These are phyloP conservation scores for Lobulomyces angularis DNA, from an alignment of 192 early-diverging fungal genomes.

Conservation along the genomic window DNA sequence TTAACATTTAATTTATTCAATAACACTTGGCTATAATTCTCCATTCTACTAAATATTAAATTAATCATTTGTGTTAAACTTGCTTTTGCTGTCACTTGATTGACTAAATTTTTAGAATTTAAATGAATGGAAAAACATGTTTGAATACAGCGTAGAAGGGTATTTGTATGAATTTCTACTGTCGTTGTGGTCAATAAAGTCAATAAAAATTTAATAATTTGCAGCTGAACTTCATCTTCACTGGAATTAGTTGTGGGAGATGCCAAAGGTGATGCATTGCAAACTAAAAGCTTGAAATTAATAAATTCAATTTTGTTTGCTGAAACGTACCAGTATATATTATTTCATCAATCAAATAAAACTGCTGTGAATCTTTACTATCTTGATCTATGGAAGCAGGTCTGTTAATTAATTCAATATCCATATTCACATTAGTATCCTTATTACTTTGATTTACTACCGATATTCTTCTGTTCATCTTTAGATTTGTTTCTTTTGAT, in stretches of 20 bases:
- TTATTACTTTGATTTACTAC: too few species aligned
- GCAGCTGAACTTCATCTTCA: slow-evolving; percentile 42
- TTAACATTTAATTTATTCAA: slow-evolving; percentile 19
- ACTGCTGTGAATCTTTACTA: too few species aligned
- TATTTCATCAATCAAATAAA: too few species aligned
- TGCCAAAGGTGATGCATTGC: background rate
- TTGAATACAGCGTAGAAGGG: slow-evolving; percentile 24
- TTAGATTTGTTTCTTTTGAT: too few species aligned
- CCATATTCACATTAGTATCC: too few species aligned
- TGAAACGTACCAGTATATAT: too few species aligned
- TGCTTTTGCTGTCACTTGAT: slow-evolving; percentile 41
- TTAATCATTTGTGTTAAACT: slow-evolving; percentile 46
- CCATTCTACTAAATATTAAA: slow-evolving; percentile 43
- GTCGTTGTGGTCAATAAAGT: slow-evolving; percentile 37
- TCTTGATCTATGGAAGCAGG: too few species aligned
- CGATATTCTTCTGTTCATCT: too few species aligned
- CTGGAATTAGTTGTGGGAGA: background rate
- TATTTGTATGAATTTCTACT: slow-evolving; percentile 33
- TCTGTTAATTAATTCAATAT: too few species aligned
- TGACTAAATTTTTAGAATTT: slow-evolving; percentile 17
- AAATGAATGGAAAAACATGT: slow-evolving; percentile 40
- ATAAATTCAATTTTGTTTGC: too few species aligned
- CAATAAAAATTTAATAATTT: slow-evolving; percentile 42
- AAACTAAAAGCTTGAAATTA: slow-evolving; percentile 5
- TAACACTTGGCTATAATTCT: slow-evolving; percentile 31